Conservation (phyloP, 202 grass and related monocot species). For the Saccharum hybrid region DNA sequence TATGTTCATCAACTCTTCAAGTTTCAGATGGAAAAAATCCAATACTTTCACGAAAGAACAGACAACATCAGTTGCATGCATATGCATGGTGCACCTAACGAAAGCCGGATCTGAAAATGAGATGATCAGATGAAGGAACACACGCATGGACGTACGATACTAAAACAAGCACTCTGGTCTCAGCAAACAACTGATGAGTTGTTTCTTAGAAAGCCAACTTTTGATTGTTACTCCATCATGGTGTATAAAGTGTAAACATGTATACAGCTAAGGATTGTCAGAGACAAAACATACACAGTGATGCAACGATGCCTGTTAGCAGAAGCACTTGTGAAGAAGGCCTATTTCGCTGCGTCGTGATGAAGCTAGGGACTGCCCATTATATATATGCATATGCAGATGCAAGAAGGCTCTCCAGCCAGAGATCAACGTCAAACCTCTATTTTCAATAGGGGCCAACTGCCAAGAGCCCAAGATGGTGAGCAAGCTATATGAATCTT, state of each 20-base stretch:
- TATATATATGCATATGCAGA: constrained; percentile 46
- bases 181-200: neutral
- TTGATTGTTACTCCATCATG: neutral
- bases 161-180: neutral
- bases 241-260: neutral
- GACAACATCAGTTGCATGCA: neutral
- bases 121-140: neutral
- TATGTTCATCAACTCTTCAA: neutral
- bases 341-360: constrained; percentile 15
- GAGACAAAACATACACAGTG: constrained; percentile 27
- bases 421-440: constrained; percentile 43
- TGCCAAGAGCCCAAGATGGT: neutral
- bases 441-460: constrained; percentile 24
- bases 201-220: neutral
- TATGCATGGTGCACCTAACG: constrained; percentile 21
- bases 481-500: constrained; percentile 10
- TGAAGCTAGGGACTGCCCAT: neutral
- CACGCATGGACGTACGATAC: neutral
- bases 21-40: neutral
- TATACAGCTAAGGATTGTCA: neutral
- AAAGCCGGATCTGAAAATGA: constrained; percentile 13
- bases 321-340: constrained; percentile 28
- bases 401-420: neutral
- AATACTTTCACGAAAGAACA: neutral
- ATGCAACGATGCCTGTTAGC: neutral